Evolutionary conservation across 805 yeast species (phyloP), one percentile per base, ranked within the genome.

Genomic region (Brettanomyces anomalus): DNA sequence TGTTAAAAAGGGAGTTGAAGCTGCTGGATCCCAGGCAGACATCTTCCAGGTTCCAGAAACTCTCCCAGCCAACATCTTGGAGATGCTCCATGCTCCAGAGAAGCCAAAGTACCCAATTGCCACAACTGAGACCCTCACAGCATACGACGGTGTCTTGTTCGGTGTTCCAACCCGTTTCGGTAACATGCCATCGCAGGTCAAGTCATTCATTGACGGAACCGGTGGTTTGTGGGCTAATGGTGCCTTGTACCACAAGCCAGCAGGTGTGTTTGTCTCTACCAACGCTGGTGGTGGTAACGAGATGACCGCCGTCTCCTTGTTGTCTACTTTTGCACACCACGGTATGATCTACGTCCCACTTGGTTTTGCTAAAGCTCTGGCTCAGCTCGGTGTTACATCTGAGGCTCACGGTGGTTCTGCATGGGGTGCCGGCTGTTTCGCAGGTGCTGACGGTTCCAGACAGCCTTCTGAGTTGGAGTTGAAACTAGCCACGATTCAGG

Each of bases 101-200:
- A 77, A 78, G 60, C 78, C 82, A 46, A 66, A 71, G 44, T 67
- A 68, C 48, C 89, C 93, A 51, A 66, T 75, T 55, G 85, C 85
- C 41, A 70, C 83, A 14, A 53, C 62, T 8, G 82, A 75, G 17
- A 72, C 77, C 16, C 69, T 87, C 51, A 58, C 65, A 3, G 66
- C 71, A 49, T 83, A 80, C 68, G 95, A 88, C 58, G 95, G 89
- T 38, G 77, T 82, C 67, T 51, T 88, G 50, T 84, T 87, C 54
- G 96, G 96, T 58, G 62, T 84, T 53, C 94, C 95, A 55, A 83
- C 95, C 43, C 78, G 95, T 66, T 87, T 67, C 60, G 96, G 96
- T 64, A 76, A 72, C 61, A 65, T 72, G 64, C 90, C 95, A 43
- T 82, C 86, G 40, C 94, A 86, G 64, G 74, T 81, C 72, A 74